phyloP scores from a whole-genome alignment of 106 monocot species.

The Dendrobium officinale region DNA sequence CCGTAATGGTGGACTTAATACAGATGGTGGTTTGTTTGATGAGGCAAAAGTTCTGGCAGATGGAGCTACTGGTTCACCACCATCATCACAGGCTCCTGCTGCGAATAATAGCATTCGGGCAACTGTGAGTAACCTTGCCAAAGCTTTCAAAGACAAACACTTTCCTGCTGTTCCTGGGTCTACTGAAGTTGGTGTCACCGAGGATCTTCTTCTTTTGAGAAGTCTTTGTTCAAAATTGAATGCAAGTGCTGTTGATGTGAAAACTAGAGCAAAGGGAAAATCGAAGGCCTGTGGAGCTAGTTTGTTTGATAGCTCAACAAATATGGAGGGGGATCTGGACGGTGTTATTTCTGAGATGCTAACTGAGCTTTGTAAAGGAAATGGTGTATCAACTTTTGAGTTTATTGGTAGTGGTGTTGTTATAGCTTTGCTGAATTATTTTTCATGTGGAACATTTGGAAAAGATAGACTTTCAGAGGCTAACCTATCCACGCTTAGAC shows the following conservation, averaged over 20 bases:
- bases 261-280: slow-evolving; percentile 70
- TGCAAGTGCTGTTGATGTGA: slow-evolving; percentile 42
- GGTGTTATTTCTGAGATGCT: slow-evolving; percentile 55
- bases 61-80: slow-evolving; percentile 29
- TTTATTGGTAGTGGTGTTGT: slow-evolving; percentile 97
- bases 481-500: slow-evolving; percentile 60
- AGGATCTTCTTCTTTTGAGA: slow-evolving; percentile 78
- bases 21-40: slow-evolving; percentile 44
- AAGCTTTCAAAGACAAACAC: slow-evolving; percentile 76
- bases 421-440: slow-evolving; percentile 71
- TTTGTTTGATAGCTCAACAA: slow-evolving; percentile 47
- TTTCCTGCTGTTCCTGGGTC: slow-evolving; percentile 39
- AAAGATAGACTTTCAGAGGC: slow-evolving; percentile 58
- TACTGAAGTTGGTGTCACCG: slow-evolving; percentile 65
- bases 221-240: slow-evolving; percentile 71
- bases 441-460: slow-evolving; percentile 83
- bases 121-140: slow-evolving; percentile 73
- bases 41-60: slow-evolving; percentile 43
- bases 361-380: slow-evolving; percentile 64
- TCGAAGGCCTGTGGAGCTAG: slow-evolving; percentile 40
- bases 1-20: slow-evolving; percentile 22
- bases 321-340: slow-evolving; percentile 52
- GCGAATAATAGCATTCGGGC: slow-evolving; percentile 55
- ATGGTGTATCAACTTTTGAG: slow-evolving; percentile 98
- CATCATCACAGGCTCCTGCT: slow-evolving; percentile 35